Evolutionary conservation across 345 rosid species (phyloP), one percentile per base, ranked within the genome.

Genomic region (Bruguiera parviflora): DNA sequence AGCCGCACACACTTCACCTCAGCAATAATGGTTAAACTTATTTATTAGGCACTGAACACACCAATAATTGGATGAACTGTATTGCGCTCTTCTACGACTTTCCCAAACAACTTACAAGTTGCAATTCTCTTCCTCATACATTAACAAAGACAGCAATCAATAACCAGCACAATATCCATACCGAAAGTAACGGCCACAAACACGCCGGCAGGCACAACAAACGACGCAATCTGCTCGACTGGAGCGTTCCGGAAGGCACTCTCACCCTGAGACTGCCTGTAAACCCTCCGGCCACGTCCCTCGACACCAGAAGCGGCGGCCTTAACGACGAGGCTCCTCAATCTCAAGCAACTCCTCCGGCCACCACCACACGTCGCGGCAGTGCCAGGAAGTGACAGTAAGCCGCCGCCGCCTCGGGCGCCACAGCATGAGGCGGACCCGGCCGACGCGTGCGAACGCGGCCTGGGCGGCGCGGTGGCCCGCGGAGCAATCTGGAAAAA

Each of bases 181-280:
- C 98, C 96, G 53, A 89, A 91, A 35, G 91, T 79, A 75, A 80
- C 84, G 7, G 83, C 84, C 13, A 85, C 65, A 37, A 89, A 80
- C 4, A 81, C 82, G 53, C 85, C 96, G 1, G 92, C 84, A 0
- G 97, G 96, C 25, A 77, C 80, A 32, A 81, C 75, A 39, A 76
- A 75, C 1, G 95, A 83, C 19, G 89, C 85, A 80, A 87, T 62
- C 83, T 85, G 87, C 84, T 86, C 82, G 29, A 85, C 80, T 9
- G 84, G 79, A 79, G 82, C 83, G 56, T 53, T 80, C 64, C 81
- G 58, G 25, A 79, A 69, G 51, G 84, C 67, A 72, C 67, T 81
- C 81, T 79, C 83, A 21, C 84, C 76, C 75, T 85, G 92, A 51
- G 95, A 84, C 86, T 88, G 83, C 62, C 83, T 74, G 61, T 88